Conservation (phyloP, 2,329 filamentous ascomycete species). For the Fusarium sp. region DNA sequence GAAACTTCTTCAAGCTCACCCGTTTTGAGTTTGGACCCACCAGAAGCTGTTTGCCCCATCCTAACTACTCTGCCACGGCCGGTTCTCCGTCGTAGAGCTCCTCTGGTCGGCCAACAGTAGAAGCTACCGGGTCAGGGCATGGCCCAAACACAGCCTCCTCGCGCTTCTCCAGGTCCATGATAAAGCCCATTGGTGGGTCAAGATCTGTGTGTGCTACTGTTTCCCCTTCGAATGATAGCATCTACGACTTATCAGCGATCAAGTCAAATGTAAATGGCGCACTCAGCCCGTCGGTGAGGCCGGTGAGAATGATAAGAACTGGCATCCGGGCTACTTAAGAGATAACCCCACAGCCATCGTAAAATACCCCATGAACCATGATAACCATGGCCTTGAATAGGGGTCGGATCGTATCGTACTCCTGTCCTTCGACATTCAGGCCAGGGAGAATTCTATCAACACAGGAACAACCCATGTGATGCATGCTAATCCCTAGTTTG, state of each 20-base stretch:
- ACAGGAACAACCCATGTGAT: background rate
- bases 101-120: background rate
- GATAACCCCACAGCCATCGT: background rate
- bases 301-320: conserved; percentile 14
- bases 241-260: conserved; percentile 1
- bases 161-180: background rate
- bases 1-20: too few species aligned
- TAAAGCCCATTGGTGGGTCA: conserved; percentile 1
- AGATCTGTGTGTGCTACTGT: background rate
- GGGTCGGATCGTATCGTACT: background rate
- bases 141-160: conserved; percentile 8
- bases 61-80: too few species aligned
- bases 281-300: conserved; percentile 14
- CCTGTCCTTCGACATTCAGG: accelerated
- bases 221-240: background rate
- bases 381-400: conserved; percentile 13
- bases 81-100: too few species aligned
- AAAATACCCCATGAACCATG: background rate
- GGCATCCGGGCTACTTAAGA: conserved; percentile 2
- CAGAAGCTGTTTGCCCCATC: too few species aligned
- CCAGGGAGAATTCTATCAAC: background rate
- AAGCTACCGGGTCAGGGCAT: background rate
- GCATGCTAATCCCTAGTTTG: background rate
- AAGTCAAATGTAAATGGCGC: conserved; percentile 15
- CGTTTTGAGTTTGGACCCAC: too few species aligned